Evolutionary conservation across 2,329 filamentous ascomycete species (phyloP).

Genomic region (Alternaria viburni): DNA sequence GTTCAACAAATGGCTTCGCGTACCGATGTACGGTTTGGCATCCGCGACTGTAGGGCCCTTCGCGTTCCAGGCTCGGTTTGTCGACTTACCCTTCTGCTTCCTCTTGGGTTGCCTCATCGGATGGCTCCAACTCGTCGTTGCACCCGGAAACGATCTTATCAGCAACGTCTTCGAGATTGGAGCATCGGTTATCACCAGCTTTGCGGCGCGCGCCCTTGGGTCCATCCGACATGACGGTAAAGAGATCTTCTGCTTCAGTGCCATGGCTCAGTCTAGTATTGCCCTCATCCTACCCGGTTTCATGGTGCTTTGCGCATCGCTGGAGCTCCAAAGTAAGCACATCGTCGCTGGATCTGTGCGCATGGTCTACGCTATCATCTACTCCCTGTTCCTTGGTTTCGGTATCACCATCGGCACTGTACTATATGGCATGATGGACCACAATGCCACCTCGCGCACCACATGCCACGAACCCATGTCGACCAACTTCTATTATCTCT

Average conservation of each 20-base stretch:
- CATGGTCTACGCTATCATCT: constrained; percentile 61
- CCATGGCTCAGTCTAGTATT: constrained; percentile 58
- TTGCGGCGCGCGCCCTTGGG: constrained; percentile 57
- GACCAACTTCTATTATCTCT: constrained; percentile 68
- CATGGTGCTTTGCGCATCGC: constrained; percentile 57
- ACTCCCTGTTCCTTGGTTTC: constrained; percentile 59
- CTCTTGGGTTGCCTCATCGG: constrained; percentile 77
- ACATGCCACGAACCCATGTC: constrained; percentile 55
- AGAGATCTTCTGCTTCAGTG: constrained; percentile 58
- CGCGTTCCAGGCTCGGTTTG: constrained; percentile 75
- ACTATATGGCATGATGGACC: constrained; percentile 57
- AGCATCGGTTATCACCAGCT: constrained; percentile 58
- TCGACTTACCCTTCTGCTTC: constrained; percentile 81
- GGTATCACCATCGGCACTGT: constrained; percentile 60
- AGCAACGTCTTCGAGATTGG: constrained; percentile 59
- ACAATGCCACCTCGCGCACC: constrained; percentile 54
- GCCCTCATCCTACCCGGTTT: constrained; percentile 59
- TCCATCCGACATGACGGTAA: constrained; percentile 51
- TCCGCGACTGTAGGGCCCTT: constrained; percentile 80
- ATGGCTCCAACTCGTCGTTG: constrained; percentile 74
- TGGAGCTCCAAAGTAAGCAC: constrained; percentile 57
- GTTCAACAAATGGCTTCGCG: constrained; percentile 55
- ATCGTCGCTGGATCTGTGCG: constrained; percentile 59
- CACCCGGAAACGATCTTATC: constrained; percentile 75
- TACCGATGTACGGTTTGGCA: constrained; percentile 76